phyloP scores from a whole-genome alignment of 257 asterid species.

The Perilla frutescens region DNA sequence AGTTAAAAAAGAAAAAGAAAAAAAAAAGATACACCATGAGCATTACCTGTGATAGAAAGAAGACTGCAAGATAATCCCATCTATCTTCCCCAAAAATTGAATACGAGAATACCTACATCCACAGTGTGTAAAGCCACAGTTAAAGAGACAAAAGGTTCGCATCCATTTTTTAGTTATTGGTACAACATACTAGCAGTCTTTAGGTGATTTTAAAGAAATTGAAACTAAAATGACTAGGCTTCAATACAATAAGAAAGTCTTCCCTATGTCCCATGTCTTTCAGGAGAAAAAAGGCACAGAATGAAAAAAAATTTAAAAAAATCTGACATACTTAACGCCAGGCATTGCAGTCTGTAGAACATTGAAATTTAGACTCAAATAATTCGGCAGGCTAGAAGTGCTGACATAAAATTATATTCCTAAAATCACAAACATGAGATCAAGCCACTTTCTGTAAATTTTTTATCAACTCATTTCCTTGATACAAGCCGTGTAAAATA shows the following conservation, averaged over 20 bases:
- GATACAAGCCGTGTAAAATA: background rate
- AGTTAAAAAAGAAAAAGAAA: slow-evolving; percentile 1
- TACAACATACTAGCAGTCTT: background rate
- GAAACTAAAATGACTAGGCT: background rate
- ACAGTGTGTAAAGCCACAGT: slow-evolving; percentile 31
- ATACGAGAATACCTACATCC: slow-evolving; percentile 73
- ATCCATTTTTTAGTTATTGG: background rate
- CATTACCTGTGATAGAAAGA: slow-evolving; percentile 75
- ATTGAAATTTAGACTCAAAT: background rate
- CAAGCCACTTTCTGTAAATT: slow-evolving; percentile 24
- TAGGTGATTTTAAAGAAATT: too few species aligned
- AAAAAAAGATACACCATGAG: slow-evolving; percentile 4
- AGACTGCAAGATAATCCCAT: slow-evolving; percentile 73
- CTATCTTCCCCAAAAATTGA: slow-evolving; percentile 58
- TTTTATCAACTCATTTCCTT: background rate
- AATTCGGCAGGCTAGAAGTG: slow-evolving; percentile 1
- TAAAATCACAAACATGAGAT: slow-evolving; percentile 14
- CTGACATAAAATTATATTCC: slow-evolving; percentile 16
- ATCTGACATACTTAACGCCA: background rate
- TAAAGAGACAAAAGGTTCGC: slow-evolving; percentile 10
- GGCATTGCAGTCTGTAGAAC: slow-evolving; percentile 9
- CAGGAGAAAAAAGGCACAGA: slow-evolving; percentile 14
- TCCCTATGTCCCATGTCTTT: background rate
- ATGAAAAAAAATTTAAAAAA: background rate
- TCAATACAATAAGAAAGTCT: background rate